phyloP scores from a whole-genome alignment of 257 asterid genomes.

The Solanum phureja region DNA sequence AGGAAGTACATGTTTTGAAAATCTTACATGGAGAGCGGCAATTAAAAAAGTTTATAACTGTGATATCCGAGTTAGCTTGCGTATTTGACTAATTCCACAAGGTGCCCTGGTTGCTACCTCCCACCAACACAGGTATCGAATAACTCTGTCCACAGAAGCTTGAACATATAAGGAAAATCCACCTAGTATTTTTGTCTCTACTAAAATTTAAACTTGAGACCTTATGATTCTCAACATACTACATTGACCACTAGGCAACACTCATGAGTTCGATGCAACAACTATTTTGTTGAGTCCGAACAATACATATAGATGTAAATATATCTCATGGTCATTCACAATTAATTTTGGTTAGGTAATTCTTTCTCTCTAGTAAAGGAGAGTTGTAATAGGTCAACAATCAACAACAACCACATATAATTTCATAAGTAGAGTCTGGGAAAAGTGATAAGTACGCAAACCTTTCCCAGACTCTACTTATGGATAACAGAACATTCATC shows the following conservation, averaged over 20 bases:
- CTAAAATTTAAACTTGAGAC: not conserved
- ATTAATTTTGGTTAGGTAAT: not conserved
- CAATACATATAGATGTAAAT: not conserved
- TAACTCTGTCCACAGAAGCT: not conserved
- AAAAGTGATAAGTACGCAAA: too few species aligned
- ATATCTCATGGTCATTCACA: not conserved
- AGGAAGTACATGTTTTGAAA: too few species aligned
- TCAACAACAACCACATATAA: not conserved
- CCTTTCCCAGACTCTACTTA: too few species aligned
- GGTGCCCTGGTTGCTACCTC: not conserved
- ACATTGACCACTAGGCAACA: not conserved
- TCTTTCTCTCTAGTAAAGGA: not conserved
- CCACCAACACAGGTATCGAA: not conserved
- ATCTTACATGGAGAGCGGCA: too few species aligned
- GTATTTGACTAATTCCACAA: not conserved
- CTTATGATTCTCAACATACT: not conserved
- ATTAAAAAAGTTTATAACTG: too few species aligned
- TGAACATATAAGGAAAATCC: not conserved
- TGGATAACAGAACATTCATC: too few species aligned
- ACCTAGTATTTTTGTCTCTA: not conserved
- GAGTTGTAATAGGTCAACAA: not conserved
- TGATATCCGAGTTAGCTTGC: not conserved
- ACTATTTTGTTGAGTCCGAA: not conserved
- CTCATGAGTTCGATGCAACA: too few species aligned
- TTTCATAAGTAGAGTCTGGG: not conserved